phyloP scores from a whole-genome alignment of 805 yeast genomes.

The Candida oleophila region DNA sequence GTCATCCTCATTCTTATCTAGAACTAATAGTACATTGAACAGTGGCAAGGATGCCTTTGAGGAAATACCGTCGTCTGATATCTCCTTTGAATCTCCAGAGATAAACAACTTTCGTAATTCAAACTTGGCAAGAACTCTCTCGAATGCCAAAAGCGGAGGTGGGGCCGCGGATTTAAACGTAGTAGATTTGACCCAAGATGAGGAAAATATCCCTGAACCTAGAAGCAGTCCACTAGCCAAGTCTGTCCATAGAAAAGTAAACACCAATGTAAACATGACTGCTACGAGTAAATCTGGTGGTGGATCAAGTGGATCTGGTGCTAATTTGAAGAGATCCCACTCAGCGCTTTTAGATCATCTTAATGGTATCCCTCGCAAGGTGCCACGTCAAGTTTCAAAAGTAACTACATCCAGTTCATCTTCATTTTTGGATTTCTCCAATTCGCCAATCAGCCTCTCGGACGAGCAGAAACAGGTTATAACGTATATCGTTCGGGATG shows the following conservation, averaged over 20 bases:
- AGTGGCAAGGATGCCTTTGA: constrained; percentile 19
- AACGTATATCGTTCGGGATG: constrained; percentile 48
- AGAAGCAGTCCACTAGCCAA: constrained; percentile 4
- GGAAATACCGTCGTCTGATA: constrained; percentile 29
- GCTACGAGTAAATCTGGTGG: too few species aligned
- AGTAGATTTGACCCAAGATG: constrained; percentile 11
- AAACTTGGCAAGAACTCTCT: constrained; percentile 15
- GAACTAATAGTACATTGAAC: constrained; percentile 15
- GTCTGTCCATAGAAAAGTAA: constrained; percentile 3
- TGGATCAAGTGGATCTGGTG: not conserved
- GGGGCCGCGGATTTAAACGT: constrained; percentile 2
- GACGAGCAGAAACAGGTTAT: constrained; percentile 50
- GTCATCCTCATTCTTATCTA: constrained; percentile 21
- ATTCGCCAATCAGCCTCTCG: constrained; percentile 15
- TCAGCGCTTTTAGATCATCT: constrained; percentile 18
- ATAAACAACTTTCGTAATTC: constrained; percentile 38
- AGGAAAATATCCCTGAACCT: not conserved
- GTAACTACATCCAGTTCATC: constrained; percentile 8
- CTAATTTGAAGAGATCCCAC: constrained; percentile 16
- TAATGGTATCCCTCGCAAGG: constrained; percentile 21
- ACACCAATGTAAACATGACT: too few species aligned
- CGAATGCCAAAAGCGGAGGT: not conserved
- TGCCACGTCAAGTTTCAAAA: constrained; percentile 9
- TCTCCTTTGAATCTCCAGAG: constrained; percentile 39
- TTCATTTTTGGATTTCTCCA: constrained; percentile 1